These are phyloP conservation scores for Geotrichum ghanense DNA, from an alignment of 805 yeast species.

Conservation along the genomic window DNA sequence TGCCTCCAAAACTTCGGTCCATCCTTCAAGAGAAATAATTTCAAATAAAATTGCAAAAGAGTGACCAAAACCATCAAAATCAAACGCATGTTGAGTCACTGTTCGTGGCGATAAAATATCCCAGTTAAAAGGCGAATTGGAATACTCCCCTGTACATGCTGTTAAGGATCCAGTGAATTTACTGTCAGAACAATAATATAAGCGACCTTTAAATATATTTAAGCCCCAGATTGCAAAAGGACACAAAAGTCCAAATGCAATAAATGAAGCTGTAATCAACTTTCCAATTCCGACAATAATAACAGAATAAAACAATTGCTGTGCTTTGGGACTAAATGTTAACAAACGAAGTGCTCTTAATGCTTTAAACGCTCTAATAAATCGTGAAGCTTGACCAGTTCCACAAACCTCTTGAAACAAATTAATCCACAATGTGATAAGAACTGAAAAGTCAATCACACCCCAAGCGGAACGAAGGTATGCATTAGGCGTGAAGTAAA, in stretches of 20 bases:
- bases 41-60: conserved; percentile 67
- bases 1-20: conserved; percentile 69
- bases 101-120: conserved; percentile 63
- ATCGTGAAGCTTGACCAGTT: conserved; percentile 38
- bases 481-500: conserved; percentile 72
- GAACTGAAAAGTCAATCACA: conserved; percentile 62
- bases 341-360: conserved; percentile 74
- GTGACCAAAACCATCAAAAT: conserved; percentile 54
- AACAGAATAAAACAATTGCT: conserved; percentile 66
- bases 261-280: conserved; percentile 52
- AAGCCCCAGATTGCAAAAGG: conserved; percentile 93
- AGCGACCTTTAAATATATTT: conserved; percentile 60
- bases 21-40: conserved; percentile 84
- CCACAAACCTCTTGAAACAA: conserved; percentile 40
- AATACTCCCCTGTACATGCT: conserved; percentile 54
- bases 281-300: conserved; percentile 70
- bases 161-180: conserved; percentile 13
- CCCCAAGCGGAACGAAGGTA: conserved; percentile 78
- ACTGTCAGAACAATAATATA: conserved; percentile 61
- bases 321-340: conserved; percentile 66
- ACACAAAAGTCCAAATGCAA: conserved; percentile 59
- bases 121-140: conserved; percentile 49
- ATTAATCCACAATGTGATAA: conserved; percentile 70
- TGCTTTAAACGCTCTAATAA: conserved; percentile 76
- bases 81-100: conserved; percentile 48